Base-by-base conservation (phyloP, 2,329 filamentous ascomycete species). In the Leptographium flavum region DNA sequence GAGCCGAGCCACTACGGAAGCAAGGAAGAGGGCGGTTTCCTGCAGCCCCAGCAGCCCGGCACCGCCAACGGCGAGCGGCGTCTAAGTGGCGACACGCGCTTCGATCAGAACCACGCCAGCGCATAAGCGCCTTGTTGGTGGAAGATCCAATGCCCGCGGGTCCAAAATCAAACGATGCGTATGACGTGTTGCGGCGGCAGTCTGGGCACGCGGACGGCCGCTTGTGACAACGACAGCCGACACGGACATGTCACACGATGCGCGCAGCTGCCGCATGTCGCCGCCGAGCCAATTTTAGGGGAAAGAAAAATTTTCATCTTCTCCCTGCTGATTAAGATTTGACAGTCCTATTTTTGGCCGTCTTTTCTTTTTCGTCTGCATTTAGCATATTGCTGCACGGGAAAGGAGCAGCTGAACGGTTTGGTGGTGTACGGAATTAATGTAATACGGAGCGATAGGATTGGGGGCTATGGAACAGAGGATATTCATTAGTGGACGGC, bases 61-160 rank as follows among this genome's bases (percentile, higher is more conserved):
- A 19, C 39, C 14, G 13, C 21, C 43, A 30, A 6, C 17, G 25
- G n/a, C 15, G 33, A 46, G 33, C 30, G 46, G 23, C 45, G 48
- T 36, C 46, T 48, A 23, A 51, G 50, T 35, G 50, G 45, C 22
- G 50, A 51, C 30, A 51, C 49, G 14, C 47, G 39, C 14, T 44
- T 47, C n/a, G 41, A 43, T 32, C 43, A 47, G 15, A 35, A n/a
- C 19, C 40, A 43, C 11, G 48, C 11, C 21, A 37, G 21, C 35
- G 19, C 35, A 23, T 37, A 37, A n/a, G 15, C 33, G n/a, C n/a
- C n/a, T n/a, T n/a, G n/a, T n/a, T n/a, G n/a, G n/a, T n/a, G n/a
- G n/a, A n/a, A n/a, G n/a, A n/a, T n/a, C n/a, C n/a, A n/a, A n/a
- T n/a, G n/a, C n/a, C n/a, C n/a, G n/a, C n/a, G n/a, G n/a, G n/a